Conservation (phyloP, 352 stramenopile genomes). For the Poterioochromonas sp. region DNA sequence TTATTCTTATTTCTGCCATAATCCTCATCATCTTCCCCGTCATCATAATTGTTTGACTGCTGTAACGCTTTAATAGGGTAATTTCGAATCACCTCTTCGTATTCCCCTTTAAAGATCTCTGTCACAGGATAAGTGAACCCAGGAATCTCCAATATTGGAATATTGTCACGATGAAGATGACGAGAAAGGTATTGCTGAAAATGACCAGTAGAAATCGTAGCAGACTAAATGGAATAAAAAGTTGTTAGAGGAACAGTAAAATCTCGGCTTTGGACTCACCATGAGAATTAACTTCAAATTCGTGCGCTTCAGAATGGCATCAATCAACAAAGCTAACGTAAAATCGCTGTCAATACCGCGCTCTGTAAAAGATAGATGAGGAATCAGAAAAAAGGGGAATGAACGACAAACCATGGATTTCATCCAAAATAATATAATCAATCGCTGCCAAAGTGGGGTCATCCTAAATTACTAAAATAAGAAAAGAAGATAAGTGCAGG, state of each 20-base stretch:
- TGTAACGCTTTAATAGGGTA: background rate
- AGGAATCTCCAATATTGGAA: slow-evolving; percentile 60
- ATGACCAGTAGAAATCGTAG: slow-evolving; percentile 50
- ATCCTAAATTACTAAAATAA: slow-evolving; percentile 24
- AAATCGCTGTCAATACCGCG: slow-evolving; percentile 90
- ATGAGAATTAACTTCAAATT: slow-evolving; percentile 88
- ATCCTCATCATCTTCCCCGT: background rate
- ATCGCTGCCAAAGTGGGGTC: slow-evolving; percentile 64
- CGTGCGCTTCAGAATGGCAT: slow-evolving; percentile 54
- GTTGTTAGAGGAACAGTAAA: background rate
- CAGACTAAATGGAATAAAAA: slow-evolving; percentile 39
- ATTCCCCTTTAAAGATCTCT: slow-evolving; percentile 88
- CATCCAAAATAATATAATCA: slow-evolving; percentile 92
- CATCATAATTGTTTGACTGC: background rate
- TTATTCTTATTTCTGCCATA: background rate
- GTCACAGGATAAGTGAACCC: slow-evolving; percentile 90
- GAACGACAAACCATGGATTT: slow-evolving; percentile 69
- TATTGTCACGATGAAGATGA: slow-evolving; percentile 39
- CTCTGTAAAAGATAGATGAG: slow-evolving; percentile 51
- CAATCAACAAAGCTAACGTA: slow-evolving; percentile 75
- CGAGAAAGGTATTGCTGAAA: slow-evolving; percentile 1
- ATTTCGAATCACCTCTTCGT: background rate
- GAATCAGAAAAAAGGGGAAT: background rate
- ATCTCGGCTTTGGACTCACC: slow-evolving; percentile 37
- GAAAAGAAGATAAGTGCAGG: background rate